Conservation (phyloP, 805 yeast genomes). For the Schwanniomyces sp. region DNA sequence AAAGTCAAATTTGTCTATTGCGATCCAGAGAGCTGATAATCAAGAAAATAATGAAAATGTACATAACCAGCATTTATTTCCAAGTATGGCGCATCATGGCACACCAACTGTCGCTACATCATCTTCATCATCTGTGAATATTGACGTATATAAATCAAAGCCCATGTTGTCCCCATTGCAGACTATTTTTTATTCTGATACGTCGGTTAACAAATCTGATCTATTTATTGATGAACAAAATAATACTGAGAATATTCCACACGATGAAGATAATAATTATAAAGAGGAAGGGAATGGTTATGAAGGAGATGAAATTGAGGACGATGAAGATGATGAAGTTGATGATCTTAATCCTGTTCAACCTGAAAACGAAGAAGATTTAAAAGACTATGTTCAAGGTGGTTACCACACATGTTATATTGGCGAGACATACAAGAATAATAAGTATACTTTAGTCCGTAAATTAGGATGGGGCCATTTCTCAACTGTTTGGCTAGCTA, state of each 20-base stretch:
- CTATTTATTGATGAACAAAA: slow-evolving; percentile 7
- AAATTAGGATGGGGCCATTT: slow-evolving; percentile 99
- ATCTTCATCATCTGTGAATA: slow-evolving; percentile 25
- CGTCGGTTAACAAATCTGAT: slow-evolving; percentile 5
- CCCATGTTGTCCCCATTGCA: slow-evolving; percentile 38
- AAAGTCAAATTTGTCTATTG: slow-evolving; percentile 43
- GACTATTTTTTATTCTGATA: slow-evolving; percentile 29
- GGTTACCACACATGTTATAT: slow-evolving; percentile 94
- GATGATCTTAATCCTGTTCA: slow-evolving; percentile 25
- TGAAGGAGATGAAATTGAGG: slow-evolving; percentile 15
- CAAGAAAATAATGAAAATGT: slow-evolving; percentile 11
- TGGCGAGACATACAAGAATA: slow-evolving; percentile 80
- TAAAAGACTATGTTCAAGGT: slow-evolving; percentile 82
- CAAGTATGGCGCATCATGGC: slow-evolving; percentile 23
- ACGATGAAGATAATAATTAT: slow-evolving; percentile 6
- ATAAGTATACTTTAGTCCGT: slow-evolving; percentile 75
- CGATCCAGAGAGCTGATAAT: slow-evolving; percentile 39
- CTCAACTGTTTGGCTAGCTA: slow-evolving; percentile 92
- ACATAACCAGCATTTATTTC: slow-evolving; percentile 17
- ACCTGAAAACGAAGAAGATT: slow-evolving; percentile 74
- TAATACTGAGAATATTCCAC: not conserved
- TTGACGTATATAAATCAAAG: slow-evolving; percentile 18
- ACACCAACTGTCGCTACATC: slow-evolving; percentile 31
- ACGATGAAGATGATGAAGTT: slow-evolving; percentile 24
- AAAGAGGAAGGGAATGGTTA: slow-evolving; percentile 7